These are phyloP conservation scores for Calvatia gigantea DNA, from an alignment of 768 basidiomycete species.

Conservation along the genomic window DNA sequence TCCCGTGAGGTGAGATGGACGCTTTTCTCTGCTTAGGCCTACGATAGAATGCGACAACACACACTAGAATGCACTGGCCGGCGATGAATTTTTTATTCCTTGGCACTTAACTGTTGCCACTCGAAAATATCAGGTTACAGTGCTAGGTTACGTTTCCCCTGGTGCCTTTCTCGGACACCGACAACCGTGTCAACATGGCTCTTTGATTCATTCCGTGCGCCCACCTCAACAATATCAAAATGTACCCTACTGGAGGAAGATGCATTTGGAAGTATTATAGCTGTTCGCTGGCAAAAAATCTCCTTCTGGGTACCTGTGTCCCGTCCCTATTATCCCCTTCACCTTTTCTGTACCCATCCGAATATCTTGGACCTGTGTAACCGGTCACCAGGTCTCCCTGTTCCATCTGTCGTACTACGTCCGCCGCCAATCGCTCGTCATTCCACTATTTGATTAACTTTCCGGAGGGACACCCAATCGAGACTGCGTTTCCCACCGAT, in stretches of 20 bases:
- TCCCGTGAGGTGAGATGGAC: not conserved
- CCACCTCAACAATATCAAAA: not conserved
- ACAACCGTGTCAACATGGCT: conserved; percentile 1
- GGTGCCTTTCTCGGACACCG: conserved; percentile 1
- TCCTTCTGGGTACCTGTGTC: not conserved
- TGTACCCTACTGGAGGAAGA: not conserved
- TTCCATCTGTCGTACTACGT: not conserved
- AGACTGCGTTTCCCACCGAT: not conserved
- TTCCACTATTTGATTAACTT: conserved; percentile 2
- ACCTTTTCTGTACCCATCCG: conserved; percentile 5
- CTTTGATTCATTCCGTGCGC: not conserved
- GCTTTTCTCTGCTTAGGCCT: not conserved
- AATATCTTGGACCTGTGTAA: not conserved
- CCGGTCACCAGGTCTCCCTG: not conserved
- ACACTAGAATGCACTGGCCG: not conserved
- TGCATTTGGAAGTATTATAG: not conserved
- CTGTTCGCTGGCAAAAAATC: not conserved
- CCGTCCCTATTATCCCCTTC: not conserved
- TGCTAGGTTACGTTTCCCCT: conserved; percentile 4
- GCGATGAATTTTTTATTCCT: not conserved
- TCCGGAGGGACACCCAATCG: not conserved
- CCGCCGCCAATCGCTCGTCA: not conserved
- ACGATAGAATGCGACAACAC: not conserved
- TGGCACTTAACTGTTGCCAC: not conserved
- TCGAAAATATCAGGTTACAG: not conserved